These are phyloP conservation scores for Blastocystis hominis DNA, from an alignment of 352 stramenopile species.

Conservation along the genomic window DNA sequence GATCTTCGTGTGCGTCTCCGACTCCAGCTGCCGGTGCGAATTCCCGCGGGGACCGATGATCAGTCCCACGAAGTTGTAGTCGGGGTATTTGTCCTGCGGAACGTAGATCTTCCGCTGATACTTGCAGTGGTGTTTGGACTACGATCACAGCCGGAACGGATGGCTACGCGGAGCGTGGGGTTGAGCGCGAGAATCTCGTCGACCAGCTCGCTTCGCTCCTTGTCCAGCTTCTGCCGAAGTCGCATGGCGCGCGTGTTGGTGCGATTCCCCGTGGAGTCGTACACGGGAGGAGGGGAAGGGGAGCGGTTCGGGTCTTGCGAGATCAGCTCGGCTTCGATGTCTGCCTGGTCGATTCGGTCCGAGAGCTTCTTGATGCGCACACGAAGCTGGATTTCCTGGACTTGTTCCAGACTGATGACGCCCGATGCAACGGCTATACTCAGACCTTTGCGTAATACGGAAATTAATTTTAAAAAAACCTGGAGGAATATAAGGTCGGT, in stretches of 20 bases:
- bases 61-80: slow-evolving; percentile 98
- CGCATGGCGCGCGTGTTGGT: slow-evolving; percentile 90
- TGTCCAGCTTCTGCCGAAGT: slow-evolving; percentile 79
- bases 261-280: slow-evolving; percentile 82
- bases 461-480: background rate
- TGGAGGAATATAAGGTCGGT: slow-evolving; percentile 61
- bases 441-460: background rate
- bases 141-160: slow-evolving; percentile 53
- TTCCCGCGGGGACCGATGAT: slow-evolving; percentile 97
- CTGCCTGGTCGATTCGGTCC: slow-evolving; percentile 16
- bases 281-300: slow-evolving; percentile 82
- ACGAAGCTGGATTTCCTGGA: slow-evolving; percentile 54
- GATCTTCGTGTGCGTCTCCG: slow-evolving; percentile 95
- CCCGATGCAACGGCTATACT: slow-evolving; percentile 8
- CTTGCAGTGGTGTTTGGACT: slow-evolving; percentile 69
- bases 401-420: slow-evolving; percentile 42
- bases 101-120: slow-evolving; percentile 90
- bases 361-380: slow-evolving; percentile 25
- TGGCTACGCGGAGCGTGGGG: slow-evolving; percentile 60
- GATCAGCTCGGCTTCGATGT: slow-evolving; percentile 33
- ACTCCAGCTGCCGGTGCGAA: slow-evolving; percentile 96
- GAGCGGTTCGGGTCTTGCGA: slow-evolving; percentile 71
- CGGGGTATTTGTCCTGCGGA: slow-evolving; percentile 87
- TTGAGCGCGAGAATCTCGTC: slow-evolving; percentile 89
- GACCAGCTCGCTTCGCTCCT: slow-evolving; percentile 79